Evolutionary conservation across 2,329 filamentous ascomycete genomes (phyloP).

Genomic region (Aspergillus amoenus): DNA sequence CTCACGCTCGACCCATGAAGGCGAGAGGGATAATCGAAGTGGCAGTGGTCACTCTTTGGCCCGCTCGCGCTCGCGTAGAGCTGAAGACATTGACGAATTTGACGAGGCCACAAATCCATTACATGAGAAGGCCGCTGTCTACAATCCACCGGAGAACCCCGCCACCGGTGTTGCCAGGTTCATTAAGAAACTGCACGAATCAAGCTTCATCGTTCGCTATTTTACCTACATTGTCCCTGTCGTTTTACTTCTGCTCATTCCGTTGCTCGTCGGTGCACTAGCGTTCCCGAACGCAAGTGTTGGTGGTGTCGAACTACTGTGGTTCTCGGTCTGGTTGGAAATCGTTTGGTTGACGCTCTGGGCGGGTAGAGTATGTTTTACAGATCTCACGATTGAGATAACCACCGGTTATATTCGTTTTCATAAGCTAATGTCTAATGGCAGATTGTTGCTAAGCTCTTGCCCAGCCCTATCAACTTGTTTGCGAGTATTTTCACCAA

Average conservation of each 20-base stretch:
- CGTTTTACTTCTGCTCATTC: constrained; percentile 64
- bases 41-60: constrained; percentile 48
- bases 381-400: neutral
- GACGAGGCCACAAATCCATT: constrained; percentile 67
- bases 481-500: constrained; percentile 77
- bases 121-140: constrained; percentile 65
- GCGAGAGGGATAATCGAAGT: constrained; percentile 31
- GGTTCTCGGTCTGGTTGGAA: constrained; percentile 95
- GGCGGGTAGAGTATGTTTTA: constrained; percentile 60
- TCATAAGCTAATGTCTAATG: neutral
- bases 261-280: constrained; percentile 64
- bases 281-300: constrained; percentile 60
- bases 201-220: constrained; percentile 66
- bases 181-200: constrained; percentile 65
- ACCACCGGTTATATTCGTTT: neutral
- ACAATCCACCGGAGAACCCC: constrained; percentile 64
- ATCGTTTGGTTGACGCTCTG: constrained; percentile 90
- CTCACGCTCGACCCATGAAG: constrained; percentile 41
- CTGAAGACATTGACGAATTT: constrained; percentile 65
- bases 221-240: constrained; percentile 70
- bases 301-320: constrained; percentile 75
- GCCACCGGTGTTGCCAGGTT: constrained; percentile 62
- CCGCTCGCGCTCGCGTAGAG: constrained; percentile 52
- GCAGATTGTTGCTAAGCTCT: constrained; percentile 61
- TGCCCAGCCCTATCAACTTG: constrained; percentile 62